A percentile compares a stretch with the other conserved stretches of the same genome.
Conservation (phyloP, 768 basidiomycete species). For the Tephrocybe sp. region DNA sequence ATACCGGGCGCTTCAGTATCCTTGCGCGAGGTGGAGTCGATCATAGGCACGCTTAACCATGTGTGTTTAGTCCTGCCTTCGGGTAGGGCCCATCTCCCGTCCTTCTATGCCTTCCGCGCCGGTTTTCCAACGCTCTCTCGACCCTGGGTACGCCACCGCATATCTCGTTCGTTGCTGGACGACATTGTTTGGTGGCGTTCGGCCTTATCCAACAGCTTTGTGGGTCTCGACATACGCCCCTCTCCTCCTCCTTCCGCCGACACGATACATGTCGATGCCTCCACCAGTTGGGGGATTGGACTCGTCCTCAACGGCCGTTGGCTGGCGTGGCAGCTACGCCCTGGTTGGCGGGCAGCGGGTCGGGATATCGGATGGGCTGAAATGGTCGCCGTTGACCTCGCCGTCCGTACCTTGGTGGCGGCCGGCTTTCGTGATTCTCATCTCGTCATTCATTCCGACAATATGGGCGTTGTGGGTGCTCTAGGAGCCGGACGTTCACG, state of each 20-base stretch:
- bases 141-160: slow-evolving; percentile 10
- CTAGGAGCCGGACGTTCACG: slow-evolving; percentile 27
- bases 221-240: neutral
- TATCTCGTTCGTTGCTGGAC: slow-evolving; percentile 12
- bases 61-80: slow-evolving; percentile 27
- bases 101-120: slow-evolving; percentile 24
- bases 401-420: slow-evolving; percentile 13
- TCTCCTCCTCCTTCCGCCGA: slow-evolving; percentile 13
- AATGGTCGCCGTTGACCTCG: slow-evolving; percentile 22
- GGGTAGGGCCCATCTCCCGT: slow-evolving; percentile 27
- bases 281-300: slow-evolving; percentile 21
- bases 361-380: slow-evolving; percentile 27
- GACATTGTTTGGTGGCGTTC: slow-evolving; percentile 30
- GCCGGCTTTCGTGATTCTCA: slow-evolving; percentile 10
- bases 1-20: slow-evolving; percentile 4
- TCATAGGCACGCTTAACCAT: slow-evolving; percentile 36
- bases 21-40: slow-evolving; percentile 20
- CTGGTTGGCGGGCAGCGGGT: slow-evolving; percentile 13
- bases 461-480: slow-evolving; percentile 34
- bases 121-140: slow-evolving; percentile 19
- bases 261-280: slow-evolving; percentile 29
- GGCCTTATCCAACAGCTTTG: no score
- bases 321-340: slow-evolving; percentile 16
- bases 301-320: slow-evolving; percentile 14
- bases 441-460: slow-evolving; percentile 31